Percentiles rank a stretch among this genome's conserved stretches.
These are phyloP conservation scores for Ustilago bromivora DNA, from an alignment of 1,284 basidiomycete genomes.

Conservation along the genomic window DNA sequence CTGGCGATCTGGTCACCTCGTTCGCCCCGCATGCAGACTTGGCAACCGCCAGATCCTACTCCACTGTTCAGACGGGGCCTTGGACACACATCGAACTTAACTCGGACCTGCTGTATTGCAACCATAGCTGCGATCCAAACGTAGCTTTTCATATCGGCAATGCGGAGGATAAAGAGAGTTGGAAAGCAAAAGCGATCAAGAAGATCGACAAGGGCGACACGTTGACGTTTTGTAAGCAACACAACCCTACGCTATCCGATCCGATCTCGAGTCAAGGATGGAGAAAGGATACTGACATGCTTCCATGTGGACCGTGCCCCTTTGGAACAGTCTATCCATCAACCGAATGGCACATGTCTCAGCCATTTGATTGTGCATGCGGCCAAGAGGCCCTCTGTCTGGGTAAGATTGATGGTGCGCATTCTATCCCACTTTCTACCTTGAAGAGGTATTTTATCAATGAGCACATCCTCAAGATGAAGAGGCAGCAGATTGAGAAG, in stretches of 20 bases:
- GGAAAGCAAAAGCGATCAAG: constrained; percentile 49
- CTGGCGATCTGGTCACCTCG: constrained; percentile 49
- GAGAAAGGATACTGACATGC: neutral
- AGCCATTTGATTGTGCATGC: constrained; percentile 65
- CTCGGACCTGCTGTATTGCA: constrained; percentile 66
- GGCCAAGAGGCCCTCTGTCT: constrained; percentile 41
- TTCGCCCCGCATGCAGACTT: constrained; percentile 51
- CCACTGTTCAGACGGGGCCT: constrained; percentile 60
- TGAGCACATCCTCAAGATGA: constrained; percentile 56
- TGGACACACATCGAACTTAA: constrained; percentile 62
- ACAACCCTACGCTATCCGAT: neutral
- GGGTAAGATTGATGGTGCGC: constrained; percentile 57
- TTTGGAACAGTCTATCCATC: constrained; percentile 60
- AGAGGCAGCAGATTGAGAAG: constrained; percentile 39
- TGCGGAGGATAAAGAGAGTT: constrained; percentile 34
- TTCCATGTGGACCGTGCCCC: neutral
- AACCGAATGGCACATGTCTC: constrained; percentile 66
- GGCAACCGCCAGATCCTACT: constrained; percentile 46
- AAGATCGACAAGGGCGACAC: constrained; percentile 59
- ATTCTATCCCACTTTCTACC: constrained; percentile 30
- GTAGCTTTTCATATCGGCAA: constrained; percentile 51
- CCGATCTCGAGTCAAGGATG: too few species aligned
- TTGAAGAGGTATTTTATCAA: constrained; percentile 60
- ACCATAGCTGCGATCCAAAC: constrained; percentile 65
- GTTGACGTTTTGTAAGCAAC: constrained; percentile 64